Evolutionary conservation across 306 rosid species (phyloP).

Genomic region (Calophaca sinica): DNA sequence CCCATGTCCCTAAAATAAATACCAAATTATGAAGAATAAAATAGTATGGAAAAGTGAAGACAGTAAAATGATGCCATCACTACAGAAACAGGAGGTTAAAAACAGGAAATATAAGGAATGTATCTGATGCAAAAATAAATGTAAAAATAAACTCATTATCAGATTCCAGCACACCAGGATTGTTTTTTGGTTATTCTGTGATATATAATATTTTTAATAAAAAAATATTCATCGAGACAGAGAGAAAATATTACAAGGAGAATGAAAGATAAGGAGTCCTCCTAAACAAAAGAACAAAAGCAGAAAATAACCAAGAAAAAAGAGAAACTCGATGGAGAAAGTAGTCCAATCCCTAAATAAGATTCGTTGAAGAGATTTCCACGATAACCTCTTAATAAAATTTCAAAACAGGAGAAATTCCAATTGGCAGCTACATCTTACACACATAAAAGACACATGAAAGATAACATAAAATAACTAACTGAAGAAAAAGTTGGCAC

Average conservation of each 20-base stretch:
- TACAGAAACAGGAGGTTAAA: slow-evolving; percentile 6
- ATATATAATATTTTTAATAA: no score
- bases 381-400: background rate
- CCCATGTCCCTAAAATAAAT: slow-evolving; percentile 79
- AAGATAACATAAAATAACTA: slow-evolving; percentile 24
- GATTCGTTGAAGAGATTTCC: background rate
- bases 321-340: background rate
- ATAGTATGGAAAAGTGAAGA: slow-evolving; percentile 19
- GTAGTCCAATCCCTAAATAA: background rate
- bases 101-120: slow-evolving; percentile 2
- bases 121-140: slow-evolving; percentile 1
- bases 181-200: background rate
- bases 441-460: slow-evolving; percentile 11
- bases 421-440: background rate
- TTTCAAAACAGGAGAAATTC: background rate
- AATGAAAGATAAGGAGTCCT: slow-evolving; percentile 6
- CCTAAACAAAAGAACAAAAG: background rate
- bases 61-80: background rate
- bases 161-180: background rate
- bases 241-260: background rate
- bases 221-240: background rate
- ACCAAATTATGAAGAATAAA: slow-evolving; percentile 33
- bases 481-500: slow-evolving; percentile 25
- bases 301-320: background rate
- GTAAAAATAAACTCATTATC: background rate